Percentiles rank a stretch among this genome's conserved stretches.
These are phyloP conservation scores for Pestalotiopsis sp. DNA, from an alignment of 2,329 filamentous ascomycete species.

Conservation along the genomic window DNA sequence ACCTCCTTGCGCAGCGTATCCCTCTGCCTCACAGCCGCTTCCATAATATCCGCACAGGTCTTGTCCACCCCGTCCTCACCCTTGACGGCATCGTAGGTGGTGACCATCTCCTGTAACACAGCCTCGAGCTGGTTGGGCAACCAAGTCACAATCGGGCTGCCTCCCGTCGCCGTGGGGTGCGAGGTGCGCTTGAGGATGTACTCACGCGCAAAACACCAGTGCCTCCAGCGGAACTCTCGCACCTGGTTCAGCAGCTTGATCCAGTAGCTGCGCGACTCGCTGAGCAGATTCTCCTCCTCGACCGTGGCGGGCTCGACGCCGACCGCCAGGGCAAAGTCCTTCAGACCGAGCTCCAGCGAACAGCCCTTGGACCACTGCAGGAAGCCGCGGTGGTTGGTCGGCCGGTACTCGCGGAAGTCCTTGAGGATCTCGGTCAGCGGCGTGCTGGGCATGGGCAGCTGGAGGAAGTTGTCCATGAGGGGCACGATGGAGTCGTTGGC, in stretches of 20 bases:
- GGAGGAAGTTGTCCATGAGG: slow-evolving; percentile 83
- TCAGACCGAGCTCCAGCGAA: slow-evolving; percentile 54
- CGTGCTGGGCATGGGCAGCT: slow-evolving; percentile 86
- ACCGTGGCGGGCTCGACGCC: slow-evolving; percentile 22
- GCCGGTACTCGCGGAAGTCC: slow-evolving; percentile 89
- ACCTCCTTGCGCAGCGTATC: slow-evolving; percentile 74
- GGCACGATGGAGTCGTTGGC: slow-evolving; percentile 96
- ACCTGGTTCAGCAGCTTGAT: slow-evolving; percentile 73
- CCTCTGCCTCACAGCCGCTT: slow-evolving; percentile 63
- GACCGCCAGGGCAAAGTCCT: slow-evolving; percentile 57
- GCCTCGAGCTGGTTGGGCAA: slow-evolving; percentile 80
- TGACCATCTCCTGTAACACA: slow-evolving; percentile 71
- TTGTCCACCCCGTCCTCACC: slow-evolving; percentile 46
- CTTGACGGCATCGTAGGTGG: slow-evolving; percentile 53
- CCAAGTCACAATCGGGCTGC: slow-evolving; percentile 84
- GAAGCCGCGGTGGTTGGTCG: slow-evolving; percentile 86
- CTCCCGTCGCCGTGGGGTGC: slow-evolving; percentile 79
- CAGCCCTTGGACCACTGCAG: slow-evolving; percentile 68
- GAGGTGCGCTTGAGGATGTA: slow-evolving; percentile 80
- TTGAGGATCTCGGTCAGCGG: slow-evolving; percentile 85
- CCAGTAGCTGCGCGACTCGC: slow-evolving; percentile 62
- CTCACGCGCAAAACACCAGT: slow-evolving; percentile 85
- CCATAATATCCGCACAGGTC: slow-evolving; percentile 65
- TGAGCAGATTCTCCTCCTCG: slow-evolving; percentile 34
- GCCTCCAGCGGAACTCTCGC: slow-evolving; percentile 79